Evolutionary conservation across 345 rosid genomes (phyloP).

Genomic region (Camelina neglecta): DNA sequence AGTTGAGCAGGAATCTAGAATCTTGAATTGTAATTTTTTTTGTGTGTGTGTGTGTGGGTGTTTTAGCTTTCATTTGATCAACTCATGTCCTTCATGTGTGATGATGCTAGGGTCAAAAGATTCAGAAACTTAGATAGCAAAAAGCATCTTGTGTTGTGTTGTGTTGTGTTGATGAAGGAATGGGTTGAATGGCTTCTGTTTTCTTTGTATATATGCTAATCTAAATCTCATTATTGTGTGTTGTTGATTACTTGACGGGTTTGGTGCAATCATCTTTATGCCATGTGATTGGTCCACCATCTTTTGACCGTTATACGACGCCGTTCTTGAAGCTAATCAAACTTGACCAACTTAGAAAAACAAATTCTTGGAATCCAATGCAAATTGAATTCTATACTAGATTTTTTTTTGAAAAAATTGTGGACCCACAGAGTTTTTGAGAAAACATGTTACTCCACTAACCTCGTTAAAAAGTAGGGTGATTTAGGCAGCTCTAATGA

Average conservation of each 20-base stretch:
- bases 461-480: neutral
- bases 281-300: neutral
- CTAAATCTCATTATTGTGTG: neutral
- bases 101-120: neutral
- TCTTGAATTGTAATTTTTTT: neutral
- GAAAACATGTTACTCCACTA: neutral
- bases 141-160: neutral
- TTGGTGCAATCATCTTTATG: neutral
- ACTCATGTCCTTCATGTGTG: neutral
- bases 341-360: neutral
- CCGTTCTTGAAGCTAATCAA: constrained; percentile 3
- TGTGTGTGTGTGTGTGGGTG: neutral
- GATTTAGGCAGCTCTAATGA: neutral
- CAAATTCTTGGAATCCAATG: neutral
- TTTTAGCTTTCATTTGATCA: constrained; percentile 1
- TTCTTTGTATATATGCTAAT: neutral
- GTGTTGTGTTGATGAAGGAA: neutral
- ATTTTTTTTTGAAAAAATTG: neutral
- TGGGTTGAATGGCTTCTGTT: neutral
- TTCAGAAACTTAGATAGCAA: neutral
- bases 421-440: neutral
- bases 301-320: neutral
- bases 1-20: constrained; percentile 10
- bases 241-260: neutral
- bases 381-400: neutral